These are phyloP conservation scores for Paraglomus brasilianum DNA, from an alignment of 192 early-diverging fungal species.

Conservation along the genomic window DNA sequence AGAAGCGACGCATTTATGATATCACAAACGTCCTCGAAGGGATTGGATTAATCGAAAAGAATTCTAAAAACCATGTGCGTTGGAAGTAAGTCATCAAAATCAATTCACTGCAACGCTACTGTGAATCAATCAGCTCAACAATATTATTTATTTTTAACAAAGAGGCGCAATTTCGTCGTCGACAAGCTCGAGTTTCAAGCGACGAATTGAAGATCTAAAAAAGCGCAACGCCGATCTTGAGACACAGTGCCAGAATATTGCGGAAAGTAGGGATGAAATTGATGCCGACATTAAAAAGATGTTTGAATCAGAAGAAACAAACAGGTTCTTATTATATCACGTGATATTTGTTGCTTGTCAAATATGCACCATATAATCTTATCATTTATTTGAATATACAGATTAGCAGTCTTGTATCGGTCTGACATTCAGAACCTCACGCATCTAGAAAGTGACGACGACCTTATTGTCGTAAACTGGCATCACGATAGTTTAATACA, in stretches of 20 bases:
- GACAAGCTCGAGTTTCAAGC: neutral
- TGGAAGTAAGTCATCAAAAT: constrained; percentile 56
- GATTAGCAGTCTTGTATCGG: too few relatives aligned
- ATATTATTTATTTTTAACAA: too few relatives aligned
- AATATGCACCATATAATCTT: too few relatives aligned
- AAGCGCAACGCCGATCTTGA: constrained; percentile 12
- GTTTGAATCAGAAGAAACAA: constrained; percentile 19
- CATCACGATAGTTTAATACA: too few relatives aligned
- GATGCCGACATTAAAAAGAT: constrained; percentile 18
- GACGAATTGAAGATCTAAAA: constrained; percentile 16
- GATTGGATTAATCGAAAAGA: constrained; percentile 64
- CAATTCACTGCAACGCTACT: neutral
- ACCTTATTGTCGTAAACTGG: too few relatives aligned
- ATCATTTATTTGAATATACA: too few relatives aligned
- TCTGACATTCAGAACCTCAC: too few relatives aligned
- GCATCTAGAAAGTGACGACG: too few relatives aligned
- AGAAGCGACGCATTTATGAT: constrained; percentile 70
- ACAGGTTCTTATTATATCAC: neutral
- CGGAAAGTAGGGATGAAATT: neutral
- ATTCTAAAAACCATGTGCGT: constrained; percentile 65
- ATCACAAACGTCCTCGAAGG: constrained; percentile 72
- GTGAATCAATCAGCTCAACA: too few relatives aligned
- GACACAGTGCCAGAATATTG: constrained; percentile 4
- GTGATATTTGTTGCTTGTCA: too few relatives aligned
- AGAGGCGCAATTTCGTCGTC: too few relatives aligned